Conservation (phyloP, 371 early-diverging fungal species). For the Mortierella sp. region DNA sequence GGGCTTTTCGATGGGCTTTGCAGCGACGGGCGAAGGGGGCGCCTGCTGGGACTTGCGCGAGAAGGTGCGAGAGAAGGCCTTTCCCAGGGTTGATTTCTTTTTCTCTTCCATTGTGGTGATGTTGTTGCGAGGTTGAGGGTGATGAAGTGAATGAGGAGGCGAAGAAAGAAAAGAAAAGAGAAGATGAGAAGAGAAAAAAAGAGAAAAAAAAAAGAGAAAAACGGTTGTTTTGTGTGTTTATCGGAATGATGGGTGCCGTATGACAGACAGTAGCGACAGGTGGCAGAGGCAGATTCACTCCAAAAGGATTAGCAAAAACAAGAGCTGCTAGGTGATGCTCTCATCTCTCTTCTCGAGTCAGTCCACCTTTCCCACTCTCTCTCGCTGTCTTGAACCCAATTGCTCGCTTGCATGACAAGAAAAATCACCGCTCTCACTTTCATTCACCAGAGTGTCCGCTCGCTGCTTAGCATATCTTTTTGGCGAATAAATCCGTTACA, state of each 20-base stretch:
- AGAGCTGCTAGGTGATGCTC: background rate
- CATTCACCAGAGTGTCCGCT: constrained; percentile 2
- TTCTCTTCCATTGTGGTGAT: constrained; percentile 44
- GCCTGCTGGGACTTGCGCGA: constrained; percentile 30
- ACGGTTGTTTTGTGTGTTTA: background rate
- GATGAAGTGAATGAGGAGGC: background rate
- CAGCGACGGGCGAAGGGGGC: constrained; percentile 15
- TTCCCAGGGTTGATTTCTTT: constrained; percentile 46
- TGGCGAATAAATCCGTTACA: constrained; percentile 2
- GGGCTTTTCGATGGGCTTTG: constrained; percentile 25
- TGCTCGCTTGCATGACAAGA: background rate
- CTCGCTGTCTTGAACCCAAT: background rate
- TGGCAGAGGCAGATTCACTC: background rate
- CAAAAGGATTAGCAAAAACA: background rate
- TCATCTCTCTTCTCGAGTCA: background rate
- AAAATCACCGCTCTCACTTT: background rate
- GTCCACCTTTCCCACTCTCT: background rate
- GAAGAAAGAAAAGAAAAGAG: background rate
- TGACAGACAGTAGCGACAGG: background rate
- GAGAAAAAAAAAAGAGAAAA: background rate
- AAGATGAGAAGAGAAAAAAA: background rate
- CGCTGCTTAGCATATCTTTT: constrained; percentile 29
- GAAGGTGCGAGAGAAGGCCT: constrained; percentile 53
- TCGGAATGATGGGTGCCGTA: background rate
- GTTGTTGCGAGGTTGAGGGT: background rate